Conservation (phyloP, 352 stramenopile species). For the Globisporangium spiculum region DNA sequence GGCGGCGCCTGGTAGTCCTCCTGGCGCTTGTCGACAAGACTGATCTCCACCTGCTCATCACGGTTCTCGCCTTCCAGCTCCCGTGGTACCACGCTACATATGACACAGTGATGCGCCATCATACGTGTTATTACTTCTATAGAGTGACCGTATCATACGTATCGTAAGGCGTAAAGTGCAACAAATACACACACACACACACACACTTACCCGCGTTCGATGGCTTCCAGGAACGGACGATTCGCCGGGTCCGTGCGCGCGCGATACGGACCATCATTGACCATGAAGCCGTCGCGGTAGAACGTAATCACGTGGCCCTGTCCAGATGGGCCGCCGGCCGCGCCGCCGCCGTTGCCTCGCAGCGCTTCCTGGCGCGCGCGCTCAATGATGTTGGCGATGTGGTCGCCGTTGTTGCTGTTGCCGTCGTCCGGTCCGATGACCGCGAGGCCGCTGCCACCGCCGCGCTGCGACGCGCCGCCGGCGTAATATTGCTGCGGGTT, state of each 20-base stretch:
- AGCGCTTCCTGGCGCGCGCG: conserved; percentile 70
- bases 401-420: conserved; percentile 33
- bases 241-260: conserved; percentile 65
- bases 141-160: neutral
- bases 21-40: conserved; percentile 81
- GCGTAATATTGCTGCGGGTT: conserved; percentile 74
- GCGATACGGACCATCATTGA: conserved; percentile 78
- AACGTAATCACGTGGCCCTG: conserved; percentile 78
- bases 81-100: conserved; percentile 55
- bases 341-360: conserved; percentile 23
- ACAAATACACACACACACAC: neutral
- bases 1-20: conserved; percentile 77
- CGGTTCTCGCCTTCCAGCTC: conserved; percentile 75
- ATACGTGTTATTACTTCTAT: neutral
- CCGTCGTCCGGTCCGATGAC: conserved; percentile 56
- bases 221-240: conserved; percentile 76
- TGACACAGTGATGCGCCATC: neutral
- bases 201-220: conserved; percentile 53
- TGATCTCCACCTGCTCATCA: conserved; percentile 73
- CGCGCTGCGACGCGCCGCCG: conserved; percentile 56
- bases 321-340: conserved; percentile 15
- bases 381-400: conserved; percentile 81
- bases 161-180: neutral
- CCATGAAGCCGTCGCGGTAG: conserved; percentile 83
- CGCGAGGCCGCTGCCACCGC: conserved; percentile 73